phyloP scores from a whole-genome alignment of 148 eudicot species.

The Nepenthes gracilis region DNA sequence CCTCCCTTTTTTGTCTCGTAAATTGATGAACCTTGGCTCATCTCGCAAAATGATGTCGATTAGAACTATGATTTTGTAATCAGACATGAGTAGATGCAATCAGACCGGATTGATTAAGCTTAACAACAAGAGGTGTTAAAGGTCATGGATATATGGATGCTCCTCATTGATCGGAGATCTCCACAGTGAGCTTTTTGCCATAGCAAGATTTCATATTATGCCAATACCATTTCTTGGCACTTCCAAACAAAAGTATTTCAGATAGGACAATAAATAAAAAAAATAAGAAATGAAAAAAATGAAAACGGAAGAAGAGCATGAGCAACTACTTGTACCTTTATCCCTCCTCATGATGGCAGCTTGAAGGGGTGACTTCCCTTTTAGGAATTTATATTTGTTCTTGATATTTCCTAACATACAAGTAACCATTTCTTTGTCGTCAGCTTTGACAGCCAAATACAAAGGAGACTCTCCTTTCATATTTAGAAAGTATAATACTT shows the following conservation, averaged over 20 bases:
- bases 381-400: no score
- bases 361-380: constrained; percentile 16
- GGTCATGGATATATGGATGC: no score
- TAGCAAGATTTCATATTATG: no score
- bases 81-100: background rate
- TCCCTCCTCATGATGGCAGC: constrained; percentile 14
- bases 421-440: constrained; percentile 9
- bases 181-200: no score
- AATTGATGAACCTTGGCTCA: background rate
- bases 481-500: constrained; percentile 9
- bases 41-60: background rate
- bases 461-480: constrained; percentile 6
- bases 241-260: no score
- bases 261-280: no score
- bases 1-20: background rate
- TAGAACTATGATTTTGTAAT: background rate
- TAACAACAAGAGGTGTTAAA: no score
- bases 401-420: background rate
- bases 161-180: no score
- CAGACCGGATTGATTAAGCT: background rate
- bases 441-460: constrained; percentile 24
- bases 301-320: no score
- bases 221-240: no score
- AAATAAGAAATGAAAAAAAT: no score
- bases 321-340: no score